Base-by-base conservation (phyloP, 768 basidiomycete species). In the Postia placenta region DNA sequence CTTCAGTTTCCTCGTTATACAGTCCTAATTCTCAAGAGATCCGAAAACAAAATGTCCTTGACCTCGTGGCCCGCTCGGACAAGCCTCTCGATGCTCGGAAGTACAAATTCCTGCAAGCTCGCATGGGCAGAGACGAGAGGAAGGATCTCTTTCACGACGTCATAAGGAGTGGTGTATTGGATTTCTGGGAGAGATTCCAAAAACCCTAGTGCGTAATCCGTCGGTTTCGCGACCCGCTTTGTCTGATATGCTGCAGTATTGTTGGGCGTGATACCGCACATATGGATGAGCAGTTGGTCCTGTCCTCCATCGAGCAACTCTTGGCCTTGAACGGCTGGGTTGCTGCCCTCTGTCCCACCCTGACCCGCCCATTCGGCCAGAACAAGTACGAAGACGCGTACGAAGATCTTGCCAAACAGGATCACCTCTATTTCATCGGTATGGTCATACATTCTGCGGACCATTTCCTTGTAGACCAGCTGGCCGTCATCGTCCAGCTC, bases 241-340 rank as follows among this genome's bases (percentile, higher is more conserved):
- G 38, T 22, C 48, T 35, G 42, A 42, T 25, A 5, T 11, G 19
- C 12, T 5, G 11, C 54, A 90, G 89, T 67, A 95, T 96, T 49
- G 71, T 76, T 2, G 82, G 80, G 52, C 78, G 77, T 57, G 92
- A 95, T 49, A 96, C 94, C 0, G 76, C 86, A 0, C 85, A 92
- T 51, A 82, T 85, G 68, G 96, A 98, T 63, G 81, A 87, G 6
- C 95, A 99, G 64, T 86, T 84, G 48, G 88, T 98, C 20, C 74
- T 92, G 48, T 81, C 76, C 42, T 83, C 94, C 3, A 90, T 99
- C 42, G 96, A 99, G 66, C 90, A 91, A 55, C 75, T 99, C 0
- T 75, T 98, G n/a, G 87, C 89, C 14, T 78, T 97, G 48, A 97
- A 98, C 59, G 96, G 96, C 15, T 99, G 96, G 96, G 96, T 95